These are phyloP conservation scores for Meredithiella fracta DNA, from an alignment of 2,329 filamentous ascomycete genomes.

Conservation along the genomic window DNA sequence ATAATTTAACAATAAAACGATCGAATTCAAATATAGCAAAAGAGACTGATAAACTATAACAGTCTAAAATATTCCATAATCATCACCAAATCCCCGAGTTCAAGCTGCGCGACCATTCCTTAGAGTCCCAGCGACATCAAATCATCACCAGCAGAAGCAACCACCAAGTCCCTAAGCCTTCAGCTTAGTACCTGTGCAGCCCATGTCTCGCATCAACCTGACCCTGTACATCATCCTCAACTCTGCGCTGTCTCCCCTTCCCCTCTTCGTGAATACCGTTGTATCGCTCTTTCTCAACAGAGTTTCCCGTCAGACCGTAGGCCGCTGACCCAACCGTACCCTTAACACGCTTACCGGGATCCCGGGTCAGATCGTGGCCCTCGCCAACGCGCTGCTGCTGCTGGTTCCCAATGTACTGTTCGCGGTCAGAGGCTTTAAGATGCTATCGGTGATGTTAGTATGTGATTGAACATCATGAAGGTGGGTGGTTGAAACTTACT, in stretches of 20 bases:
- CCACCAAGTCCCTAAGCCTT: too few relatives aligned
- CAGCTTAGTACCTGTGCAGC: neutral
- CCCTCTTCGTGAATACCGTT: constrained; percentile 59
- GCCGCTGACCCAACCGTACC: constrained; percentile 57
- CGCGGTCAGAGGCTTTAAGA: constrained; percentile 54
- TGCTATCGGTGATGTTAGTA: constrained; percentile 24
- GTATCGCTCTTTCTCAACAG: constrained; percentile 45
- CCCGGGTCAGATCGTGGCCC: constrained; percentile 27
- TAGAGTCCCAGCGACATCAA: too few relatives aligned
- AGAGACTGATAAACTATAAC: neutral
- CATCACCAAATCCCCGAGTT: neutral
- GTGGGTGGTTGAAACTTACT: constrained; percentile 23
- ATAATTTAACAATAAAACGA: too few relatives aligned
- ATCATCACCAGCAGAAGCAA: too few relatives aligned
- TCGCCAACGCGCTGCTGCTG: neutral
- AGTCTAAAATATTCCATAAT: neutral
- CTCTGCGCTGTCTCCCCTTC: constrained; percentile 70
- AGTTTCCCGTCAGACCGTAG: constrained; percentile 58
- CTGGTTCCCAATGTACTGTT: neutral
- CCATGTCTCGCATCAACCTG: constrained; percentile 34
- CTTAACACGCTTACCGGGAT: constrained; percentile 47
- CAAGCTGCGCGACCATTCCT: too few relatives aligned
- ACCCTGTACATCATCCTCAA: constrained; percentile 66
- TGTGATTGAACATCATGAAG: neutral
- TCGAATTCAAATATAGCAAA: too few relatives aligned